Percentiles rank a stretch among this genome's conserved stretches.
Evolutionary conservation across 1,284 basidiomycete species (phyloP).

Genomic region (Flammula alnicola): DNA sequence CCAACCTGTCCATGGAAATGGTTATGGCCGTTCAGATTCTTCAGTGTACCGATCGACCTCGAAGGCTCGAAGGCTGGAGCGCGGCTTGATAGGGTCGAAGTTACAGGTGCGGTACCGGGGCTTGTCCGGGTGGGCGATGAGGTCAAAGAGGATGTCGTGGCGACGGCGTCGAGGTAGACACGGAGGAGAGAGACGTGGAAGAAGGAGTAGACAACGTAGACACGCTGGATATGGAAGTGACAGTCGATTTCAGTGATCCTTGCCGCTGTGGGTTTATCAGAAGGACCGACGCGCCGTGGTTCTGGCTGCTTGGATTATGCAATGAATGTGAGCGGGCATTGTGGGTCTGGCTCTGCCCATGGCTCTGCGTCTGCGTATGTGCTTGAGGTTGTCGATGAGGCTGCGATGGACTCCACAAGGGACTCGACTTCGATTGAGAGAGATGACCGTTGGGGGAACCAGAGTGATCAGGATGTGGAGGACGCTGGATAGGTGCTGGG

Average conservation of each 20-base stretch:
- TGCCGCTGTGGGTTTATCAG: constrained; percentile 38
- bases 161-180: constrained; percentile 13
- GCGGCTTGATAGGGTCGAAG: constrained; percentile 53
- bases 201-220: constrained; percentile 3
- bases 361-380: constrained; percentile 17
- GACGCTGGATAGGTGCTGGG: constrained; percentile 37
- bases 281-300: constrained; percentile 26
- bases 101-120: constrained; percentile 17
- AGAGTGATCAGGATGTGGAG: constrained; percentile 25
- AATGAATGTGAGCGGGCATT: constrained; percentile 32
- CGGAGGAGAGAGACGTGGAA: constrained; percentile 7
- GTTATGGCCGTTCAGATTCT: constrained; percentile 7
- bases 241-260: constrained; percentile 30
- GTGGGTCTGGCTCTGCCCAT: constrained; percentile 19
- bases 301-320: constrained; percentile 12
- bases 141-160: constrained; percentile 22
- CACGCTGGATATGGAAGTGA: constrained; percentile 1
- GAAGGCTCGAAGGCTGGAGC: constrained; percentile 57
- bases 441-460: too few relatives aligned
- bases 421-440: constrained; percentile 16
- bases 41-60: constrained; percentile 9
- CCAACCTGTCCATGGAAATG: too few relatives aligned
- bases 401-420: constrained; percentile 15
- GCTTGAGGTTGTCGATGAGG: constrained; percentile 16
- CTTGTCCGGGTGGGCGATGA: constrained; percentile 27